Conservation (phyloP, 148 eudicot genomes). For the Euryodendron excelsum region DNA sequence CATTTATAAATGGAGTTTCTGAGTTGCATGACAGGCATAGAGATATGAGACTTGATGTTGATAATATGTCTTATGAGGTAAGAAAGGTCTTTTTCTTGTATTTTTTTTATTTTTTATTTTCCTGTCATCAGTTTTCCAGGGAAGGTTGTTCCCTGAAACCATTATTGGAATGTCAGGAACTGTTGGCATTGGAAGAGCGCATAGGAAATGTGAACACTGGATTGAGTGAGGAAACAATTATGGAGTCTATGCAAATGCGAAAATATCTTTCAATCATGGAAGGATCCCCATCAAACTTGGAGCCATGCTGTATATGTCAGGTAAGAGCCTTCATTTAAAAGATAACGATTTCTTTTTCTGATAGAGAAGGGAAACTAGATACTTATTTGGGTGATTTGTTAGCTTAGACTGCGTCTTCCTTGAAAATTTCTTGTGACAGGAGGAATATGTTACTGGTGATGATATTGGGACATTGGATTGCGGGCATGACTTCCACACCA, state of each 20-base stretch:
- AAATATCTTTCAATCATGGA: slow-evolving; percentile 16
- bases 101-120: neutral
- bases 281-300: slow-evolving; percentile 26
- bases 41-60: slow-evolving; percentile 97
- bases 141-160: neutral
- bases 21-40: slow-evolving; percentile 88
- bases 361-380: too few species aligned
- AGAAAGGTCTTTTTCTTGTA: neutral
- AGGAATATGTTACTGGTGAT: slow-evolving; percentile 51
- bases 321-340: too few species aligned
- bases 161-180: slow-evolving; percentile 37
- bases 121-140: neutral
- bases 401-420: neutral
- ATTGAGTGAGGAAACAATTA: slow-evolving; percentile 48
- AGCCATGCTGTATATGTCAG: slow-evolving; percentile 66
- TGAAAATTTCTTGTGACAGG: slow-evolving; percentile 34
- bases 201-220: slow-evolving; percentile 65
- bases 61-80: slow-evolving; percentile 98
- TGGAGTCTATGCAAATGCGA: slow-evolving; percentile 37
- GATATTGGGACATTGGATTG: slow-evolving; percentile 60
- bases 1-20: slow-evolving; percentile 53
- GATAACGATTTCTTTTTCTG: too few species aligned
- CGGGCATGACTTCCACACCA: slow-evolving; percentile 66
- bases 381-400: neutral
- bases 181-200: slow-evolving; percentile 64